A percentile compares a stretch with the other conserved stretches of the same genome.
Evolutionary conservation across 345 rosid species (phyloP).

Genomic region (Raphanus raphanistrum): DNA sequence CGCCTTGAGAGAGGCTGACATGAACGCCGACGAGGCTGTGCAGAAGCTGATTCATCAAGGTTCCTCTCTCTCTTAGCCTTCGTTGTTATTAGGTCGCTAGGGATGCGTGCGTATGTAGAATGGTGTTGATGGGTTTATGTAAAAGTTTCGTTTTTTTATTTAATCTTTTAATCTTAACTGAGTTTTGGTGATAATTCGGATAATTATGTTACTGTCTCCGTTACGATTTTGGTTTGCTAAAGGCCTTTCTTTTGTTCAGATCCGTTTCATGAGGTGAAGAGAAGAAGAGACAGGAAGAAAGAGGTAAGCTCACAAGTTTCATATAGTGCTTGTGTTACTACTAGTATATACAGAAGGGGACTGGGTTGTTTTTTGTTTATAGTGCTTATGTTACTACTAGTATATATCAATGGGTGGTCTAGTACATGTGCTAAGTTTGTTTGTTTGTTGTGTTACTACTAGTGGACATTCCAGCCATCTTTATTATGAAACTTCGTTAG

Average conservation of each 20-base stretch:
- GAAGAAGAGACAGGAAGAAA: slow-evolving; percentile 14
- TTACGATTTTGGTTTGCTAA: neutral
- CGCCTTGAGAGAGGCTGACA: slow-evolving; percentile 5
- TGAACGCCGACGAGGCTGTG: slow-evolving; percentile 8
- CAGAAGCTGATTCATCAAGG: slow-evolving; percentile 12
- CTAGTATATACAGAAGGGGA: no score
- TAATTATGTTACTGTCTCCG: neutral
- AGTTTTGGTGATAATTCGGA: neutral
- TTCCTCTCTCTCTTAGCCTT: neutral
- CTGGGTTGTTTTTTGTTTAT: neutral
- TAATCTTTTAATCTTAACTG: neutral
- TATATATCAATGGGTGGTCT: neutral
- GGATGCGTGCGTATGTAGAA: neutral
- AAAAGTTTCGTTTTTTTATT: neutral
- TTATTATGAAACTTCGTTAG: neutral
- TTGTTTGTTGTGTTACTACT: neutral
- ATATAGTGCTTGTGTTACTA: no score
- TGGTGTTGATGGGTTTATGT: neutral
- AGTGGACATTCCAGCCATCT: neutral
- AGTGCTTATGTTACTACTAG: neutral
- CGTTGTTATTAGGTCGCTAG: neutral
- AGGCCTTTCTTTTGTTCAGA: neutral
- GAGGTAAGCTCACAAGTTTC: neutral
- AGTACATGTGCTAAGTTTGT: neutral
- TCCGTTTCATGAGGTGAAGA: slow-evolving; percentile 14